These are phyloP conservation scores for Chlorella sorokiniana DNA, from an alignment of 139 green algal species.

Conservation along the genomic window DNA sequence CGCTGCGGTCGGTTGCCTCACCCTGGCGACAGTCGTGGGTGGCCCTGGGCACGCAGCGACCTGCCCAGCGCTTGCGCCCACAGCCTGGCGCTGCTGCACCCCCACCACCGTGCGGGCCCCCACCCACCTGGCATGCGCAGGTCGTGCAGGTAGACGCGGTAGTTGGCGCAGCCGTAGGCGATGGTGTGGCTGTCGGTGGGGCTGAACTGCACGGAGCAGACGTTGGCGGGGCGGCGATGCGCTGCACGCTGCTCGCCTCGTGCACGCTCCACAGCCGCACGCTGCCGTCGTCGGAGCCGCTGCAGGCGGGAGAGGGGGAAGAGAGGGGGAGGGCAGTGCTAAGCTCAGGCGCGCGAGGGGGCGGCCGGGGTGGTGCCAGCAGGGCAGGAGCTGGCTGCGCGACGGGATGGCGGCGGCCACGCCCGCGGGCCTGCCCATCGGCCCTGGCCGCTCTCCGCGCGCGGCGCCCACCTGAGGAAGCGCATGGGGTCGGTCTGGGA, in stretches of 20 bases:
- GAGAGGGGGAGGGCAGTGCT: background rate
- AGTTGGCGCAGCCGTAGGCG: slow-evolving; percentile 75
- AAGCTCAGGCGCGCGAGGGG: background rate
- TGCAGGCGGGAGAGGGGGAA: background rate
- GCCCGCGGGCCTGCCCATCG: too few species aligned
- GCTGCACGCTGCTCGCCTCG: slow-evolving; percentile 48
- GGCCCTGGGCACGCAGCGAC: background rate
- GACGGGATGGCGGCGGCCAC: too few species aligned
- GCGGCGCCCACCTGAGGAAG: slow-evolving; percentile 40
- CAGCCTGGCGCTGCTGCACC: background rate
- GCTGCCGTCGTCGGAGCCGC: slow-evolving; percentile 34
- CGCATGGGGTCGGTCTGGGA: slow-evolving; percentile 64
- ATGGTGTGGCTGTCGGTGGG: slow-evolving; percentile 60
- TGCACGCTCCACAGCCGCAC: slow-evolving; percentile 74
- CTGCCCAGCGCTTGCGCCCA: background rate
- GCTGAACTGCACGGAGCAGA: slow-evolving; percentile 77
- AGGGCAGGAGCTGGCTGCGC: too few species aligned
- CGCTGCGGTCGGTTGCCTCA: too few species aligned
- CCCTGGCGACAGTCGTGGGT: too few species aligned
- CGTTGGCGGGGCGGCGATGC: slow-evolving; percentile 69
- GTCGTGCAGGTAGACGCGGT: slow-evolving; percentile 78
- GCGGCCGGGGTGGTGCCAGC: background rate
- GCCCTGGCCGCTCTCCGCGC: background rate
- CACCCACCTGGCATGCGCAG: slow-evolving; percentile 37
- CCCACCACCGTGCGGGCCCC: background rate